Percentiles rank a stretch among this genome's conserved stretches.
Conservation (phyloP, 495 filamentous ascomycete genomes). For the Aspergillus ostianus region DNA sequence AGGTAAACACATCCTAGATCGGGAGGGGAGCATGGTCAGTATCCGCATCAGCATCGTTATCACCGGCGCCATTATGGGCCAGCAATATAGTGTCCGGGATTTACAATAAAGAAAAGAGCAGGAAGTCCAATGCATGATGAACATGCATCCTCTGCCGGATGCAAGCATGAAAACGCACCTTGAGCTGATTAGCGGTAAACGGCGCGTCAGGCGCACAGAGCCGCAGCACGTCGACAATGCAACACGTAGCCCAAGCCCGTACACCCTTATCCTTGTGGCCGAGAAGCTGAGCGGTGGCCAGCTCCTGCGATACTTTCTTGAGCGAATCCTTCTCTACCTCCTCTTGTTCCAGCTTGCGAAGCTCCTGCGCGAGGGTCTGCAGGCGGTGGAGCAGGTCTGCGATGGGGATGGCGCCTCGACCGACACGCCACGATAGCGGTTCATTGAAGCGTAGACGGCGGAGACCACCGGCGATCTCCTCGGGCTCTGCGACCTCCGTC, state of each 20-base stretch:
- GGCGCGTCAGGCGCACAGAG: conserved; percentile 95
- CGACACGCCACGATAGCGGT: conserved; percentile 86
- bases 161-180: conserved; percentile 53
- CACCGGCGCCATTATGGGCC: neutral
- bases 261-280: conserved; percentile 92
- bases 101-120: neutral
- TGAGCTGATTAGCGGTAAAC: conserved; percentile 84
- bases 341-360: conserved; percentile 85
- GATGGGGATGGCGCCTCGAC: conserved; percentile 77
- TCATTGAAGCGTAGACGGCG: conserved; percentile 68
- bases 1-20: conserved; percentile 83
- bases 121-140: neutral
- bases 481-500: conserved; percentile 34
- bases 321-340: conserved; percentile 78
- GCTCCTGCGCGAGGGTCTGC: conserved; percentile 76
- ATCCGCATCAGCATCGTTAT: neutral
- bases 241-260: conserved; percentile 81
- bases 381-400: conserved; percentile 79
- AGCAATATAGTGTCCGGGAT: neutral
- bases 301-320: conserved; percentile 80
- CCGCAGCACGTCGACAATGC: conserved; percentile 89
- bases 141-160: neutral
- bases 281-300: conserved; percentile 77
- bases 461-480: conserved; percentile 35
- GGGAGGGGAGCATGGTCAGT: conserved; percentile 6